Evolutionary conservation across 306 rosid species (phyloP).

Genomic region (Cucumis hystrix): DNA sequence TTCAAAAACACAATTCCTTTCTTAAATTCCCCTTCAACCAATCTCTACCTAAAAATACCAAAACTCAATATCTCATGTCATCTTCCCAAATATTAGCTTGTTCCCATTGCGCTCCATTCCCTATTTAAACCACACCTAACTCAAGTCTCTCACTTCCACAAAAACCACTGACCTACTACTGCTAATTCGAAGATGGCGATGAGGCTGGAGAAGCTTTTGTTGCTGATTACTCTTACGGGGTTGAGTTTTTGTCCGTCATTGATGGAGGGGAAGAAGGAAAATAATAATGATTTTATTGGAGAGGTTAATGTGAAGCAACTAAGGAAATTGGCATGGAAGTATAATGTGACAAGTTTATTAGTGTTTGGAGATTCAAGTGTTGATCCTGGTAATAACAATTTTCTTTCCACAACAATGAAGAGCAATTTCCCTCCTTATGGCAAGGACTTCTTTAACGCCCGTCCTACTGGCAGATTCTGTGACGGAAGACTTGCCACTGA

Average conservation of each 20-base stretch:
- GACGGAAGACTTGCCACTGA: conserved; percentile 68
- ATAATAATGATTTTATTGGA: not conserved
- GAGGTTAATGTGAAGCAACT: not conserved
- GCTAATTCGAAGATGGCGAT: not conserved
- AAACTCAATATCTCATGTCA: not conserved
- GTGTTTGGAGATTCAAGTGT: conserved; percentile 82
- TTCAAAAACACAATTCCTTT: not conserved
- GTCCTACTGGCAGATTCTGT: conserved; percentile 57
- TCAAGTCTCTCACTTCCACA: too few species aligned
- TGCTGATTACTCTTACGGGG: not conserved
- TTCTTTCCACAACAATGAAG: conserved; percentile 39
- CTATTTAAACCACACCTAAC: not conserved
- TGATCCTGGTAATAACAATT: conserved; percentile 69
- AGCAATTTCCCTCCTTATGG: conserved; percentile 73
- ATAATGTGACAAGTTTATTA: conserved; percentile 2
- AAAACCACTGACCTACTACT: not conserved
- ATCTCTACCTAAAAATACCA: not conserved
- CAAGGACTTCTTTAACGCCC: conserved; percentile 35
- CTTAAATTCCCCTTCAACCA: not conserved
- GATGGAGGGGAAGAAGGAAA: not conserved
- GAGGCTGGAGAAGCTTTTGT: not conserved
- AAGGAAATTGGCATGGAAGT: not conserved
- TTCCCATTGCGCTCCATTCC: not conserved
- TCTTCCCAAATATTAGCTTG: not conserved
- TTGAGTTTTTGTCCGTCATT: not conserved